Conservation (phyloP, 495 filamentous ascomycete genomes). For the Xylaria intraflava region DNA sequence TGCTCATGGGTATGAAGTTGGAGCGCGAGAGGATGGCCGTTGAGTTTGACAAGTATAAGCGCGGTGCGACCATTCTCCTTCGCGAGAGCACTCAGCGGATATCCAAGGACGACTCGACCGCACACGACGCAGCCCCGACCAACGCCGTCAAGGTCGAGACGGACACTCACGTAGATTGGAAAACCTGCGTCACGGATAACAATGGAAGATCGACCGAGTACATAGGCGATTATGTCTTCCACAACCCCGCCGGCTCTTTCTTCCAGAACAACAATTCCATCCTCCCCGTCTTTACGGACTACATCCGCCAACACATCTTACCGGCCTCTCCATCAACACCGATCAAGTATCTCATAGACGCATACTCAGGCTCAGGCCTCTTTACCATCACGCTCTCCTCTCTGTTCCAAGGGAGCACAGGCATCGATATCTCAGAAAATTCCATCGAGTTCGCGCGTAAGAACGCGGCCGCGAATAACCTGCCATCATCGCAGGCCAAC, state of each 20-base stretch:
- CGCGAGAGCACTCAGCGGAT: constrained; percentile 76
- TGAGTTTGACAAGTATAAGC: constrained; percentile 64
- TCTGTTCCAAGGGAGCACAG: constrained; percentile 53
- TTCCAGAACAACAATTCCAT: constrained; percentile 99
- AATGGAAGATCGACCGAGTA: constrained; percentile 80
- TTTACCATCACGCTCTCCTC: constrained; percentile 91
- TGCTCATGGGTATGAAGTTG: constrained; percentile 64
- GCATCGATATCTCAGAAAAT: constrained; percentile 51
- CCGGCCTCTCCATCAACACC: constrained; percentile 30
- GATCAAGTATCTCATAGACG: constrained; percentile 86
- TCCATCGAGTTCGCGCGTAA: constrained; percentile 67
- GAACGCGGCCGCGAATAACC: constrained; percentile 71
- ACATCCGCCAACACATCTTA: constrained; percentile 77
- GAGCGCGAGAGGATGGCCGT: constrained; percentile 65
- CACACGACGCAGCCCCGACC: constrained; percentile 8
- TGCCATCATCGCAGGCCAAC: constrained; percentile 49
- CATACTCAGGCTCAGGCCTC: constrained; percentile 93
- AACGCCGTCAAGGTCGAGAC: constrained; percentile 28
- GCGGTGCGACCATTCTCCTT: constrained; percentile 81
- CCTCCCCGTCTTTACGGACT: constrained; percentile 80
- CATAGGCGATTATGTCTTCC: constrained; percentile 76
- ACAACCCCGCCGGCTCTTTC: constrained; percentile 85
- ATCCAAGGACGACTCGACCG: constrained; percentile 35
- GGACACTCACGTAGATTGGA: constrained; percentile 59
- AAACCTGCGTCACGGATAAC: constrained; percentile 77